Conservation (phyloP, 768 basidiomycete species). For the Mycena maculata region DNA sequence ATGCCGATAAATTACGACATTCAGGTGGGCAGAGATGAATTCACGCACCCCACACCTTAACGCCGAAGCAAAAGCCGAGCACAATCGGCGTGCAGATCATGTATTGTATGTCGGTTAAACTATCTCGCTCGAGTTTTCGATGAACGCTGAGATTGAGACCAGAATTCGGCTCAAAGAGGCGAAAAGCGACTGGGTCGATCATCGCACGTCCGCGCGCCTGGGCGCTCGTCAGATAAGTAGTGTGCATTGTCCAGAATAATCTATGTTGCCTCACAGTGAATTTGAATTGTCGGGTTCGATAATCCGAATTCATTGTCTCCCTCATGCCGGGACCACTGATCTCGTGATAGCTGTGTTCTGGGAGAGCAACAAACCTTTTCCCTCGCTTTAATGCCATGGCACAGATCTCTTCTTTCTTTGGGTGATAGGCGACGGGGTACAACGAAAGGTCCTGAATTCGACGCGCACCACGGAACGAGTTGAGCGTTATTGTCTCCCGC, state of each 20-base stretch:
- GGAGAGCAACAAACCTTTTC: slow-evolving; percentile 20
- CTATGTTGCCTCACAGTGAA: slow-evolving; percentile 23
- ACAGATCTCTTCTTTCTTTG: slow-evolving; percentile 15
- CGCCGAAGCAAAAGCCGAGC: slow-evolving; percentile 41
- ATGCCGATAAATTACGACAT: background rate
- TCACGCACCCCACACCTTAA: slow-evolving; percentile 43
- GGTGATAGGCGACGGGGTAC: slow-evolving; percentile 34
- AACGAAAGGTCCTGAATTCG: slow-evolving; percentile 33
- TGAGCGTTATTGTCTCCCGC: slow-evolving; percentile 18
- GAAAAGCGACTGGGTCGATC: slow-evolving; percentile 41
- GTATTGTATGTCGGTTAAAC: slow-evolving; percentile 40
- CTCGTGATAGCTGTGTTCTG: slow-evolving; percentile 28
- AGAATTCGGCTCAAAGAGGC: slow-evolving; percentile 36
- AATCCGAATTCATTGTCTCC: slow-evolving; percentile 14
- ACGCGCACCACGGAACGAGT: slow-evolving; percentile 34
- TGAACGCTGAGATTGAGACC: slow-evolving; percentile 34
- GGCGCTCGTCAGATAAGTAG: background rate
- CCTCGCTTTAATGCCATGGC: slow-evolving; percentile 28
- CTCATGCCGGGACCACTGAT: slow-evolving; percentile 32
- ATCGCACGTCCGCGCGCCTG: slow-evolving; percentile 43
- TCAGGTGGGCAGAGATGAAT: background rate
- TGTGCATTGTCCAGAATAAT: background rate
- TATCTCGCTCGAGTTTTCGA: slow-evolving; percentile 25
- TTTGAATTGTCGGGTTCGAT: slow-evolving; percentile 3
- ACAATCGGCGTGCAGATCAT: slow-evolving; percentile 42